Percentiles rank a stretch among this genome's conserved stretches.
phyloP scores from a whole-genome alignment of 2,329 filamentous ascomycete genomes.

The Verticillium albo-atrum region DNA sequence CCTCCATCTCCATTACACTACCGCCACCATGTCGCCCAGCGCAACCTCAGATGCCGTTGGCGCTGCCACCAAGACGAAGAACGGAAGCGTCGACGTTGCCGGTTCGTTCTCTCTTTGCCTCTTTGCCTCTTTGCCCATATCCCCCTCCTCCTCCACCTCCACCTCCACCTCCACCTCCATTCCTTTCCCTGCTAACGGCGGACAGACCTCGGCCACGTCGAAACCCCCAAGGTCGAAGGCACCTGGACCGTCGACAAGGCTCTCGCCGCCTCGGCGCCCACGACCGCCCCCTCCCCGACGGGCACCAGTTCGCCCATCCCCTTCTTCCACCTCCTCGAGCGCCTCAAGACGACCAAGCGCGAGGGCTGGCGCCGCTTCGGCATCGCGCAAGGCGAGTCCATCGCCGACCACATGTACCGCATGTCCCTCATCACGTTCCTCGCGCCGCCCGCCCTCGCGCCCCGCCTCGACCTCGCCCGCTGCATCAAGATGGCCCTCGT shows the following conservation, averaged over 20 bases:
- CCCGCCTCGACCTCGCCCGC: conserved; percentile 68
- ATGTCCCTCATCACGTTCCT: conserved; percentile 97
- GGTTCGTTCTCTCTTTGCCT: conserved; percentile 3
- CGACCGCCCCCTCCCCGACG: not conserved
- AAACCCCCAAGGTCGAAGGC: conserved; percentile 16
- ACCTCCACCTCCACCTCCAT: not conserved
- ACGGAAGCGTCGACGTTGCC: conserved; percentile 8
- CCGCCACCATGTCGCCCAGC: conserved; percentile 1
- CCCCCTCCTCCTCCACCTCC: not conserved
- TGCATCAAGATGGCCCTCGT: conserved; percentile 95
- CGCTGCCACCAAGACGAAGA: not conserved
- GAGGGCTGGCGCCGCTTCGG: conserved; percentile 93
- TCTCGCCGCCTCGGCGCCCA: conserved; percentile 4
- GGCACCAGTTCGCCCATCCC: conserved; percentile 63
- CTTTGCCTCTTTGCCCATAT: no score
- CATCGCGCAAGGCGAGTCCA: conserved; percentile 78
- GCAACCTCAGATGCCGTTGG: not conserved
- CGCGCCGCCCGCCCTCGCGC: conserved; percentile 68
- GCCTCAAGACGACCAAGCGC: conserved; percentile 91
- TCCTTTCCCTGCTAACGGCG: not conserved
- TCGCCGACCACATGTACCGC: conserved; percentile 98
- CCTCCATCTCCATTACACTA: not conserved
- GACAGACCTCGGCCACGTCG: conserved; percentile 16
- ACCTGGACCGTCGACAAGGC: conserved; percentile 18
- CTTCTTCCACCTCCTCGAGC: conserved; percentile 92